Evolutionary conservation across 768 basidiomycete species (phyloP), one percentile per base, ranked within the genome.

Genomic region (Kwoniella sp.): DNA sequence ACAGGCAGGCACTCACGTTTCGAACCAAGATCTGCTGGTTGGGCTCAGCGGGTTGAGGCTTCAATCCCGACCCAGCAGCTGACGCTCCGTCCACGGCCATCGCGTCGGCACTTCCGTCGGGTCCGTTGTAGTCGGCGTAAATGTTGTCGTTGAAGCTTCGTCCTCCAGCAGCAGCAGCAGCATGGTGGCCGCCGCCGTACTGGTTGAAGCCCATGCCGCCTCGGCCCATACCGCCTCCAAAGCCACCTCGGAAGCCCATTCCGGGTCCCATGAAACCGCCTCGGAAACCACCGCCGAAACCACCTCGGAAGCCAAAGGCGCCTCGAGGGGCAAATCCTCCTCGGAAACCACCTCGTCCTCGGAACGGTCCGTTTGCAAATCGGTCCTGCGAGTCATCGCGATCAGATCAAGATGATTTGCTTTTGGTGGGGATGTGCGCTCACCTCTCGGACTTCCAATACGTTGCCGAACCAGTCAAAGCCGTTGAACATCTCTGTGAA

Each of bases 1-100:
- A n/a, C 30, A n/a, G 13, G 41, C 41, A 20, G 5, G 8, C 41
- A 88, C 95, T 81, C 80, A 96, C 95, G 81, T 99, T 99, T 82
- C 92, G 89, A 73, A 98, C 94, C 87, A 95, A 91, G 77, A 99
- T 97, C 83, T 99, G 95, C 79, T 93, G 91, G 78, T 90, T 93
- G 3, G 93, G 93, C 73, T 93, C 91, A 1, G 90, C 85, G 55
- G 68, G 70, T 53, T 71, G 71, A n/a, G 64, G 58, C 50, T 50
- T 45, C 9, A 73, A 59, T 22, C 68, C 69, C 13, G 66, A 30
- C n/a, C 60, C 59, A 87, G 31, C 77, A 15, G 61, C 61, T 22
- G 63, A 71, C 7, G 65, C 67, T n/a, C 61, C 60, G 15, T 69
- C 66, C 1, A 68, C 76, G 11, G 58, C 61, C 69, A 70, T 73